Evolutionary conservation across 345 rosid genomes (phyloP).

Genomic region (Laguncularia racemosa): DNA sequence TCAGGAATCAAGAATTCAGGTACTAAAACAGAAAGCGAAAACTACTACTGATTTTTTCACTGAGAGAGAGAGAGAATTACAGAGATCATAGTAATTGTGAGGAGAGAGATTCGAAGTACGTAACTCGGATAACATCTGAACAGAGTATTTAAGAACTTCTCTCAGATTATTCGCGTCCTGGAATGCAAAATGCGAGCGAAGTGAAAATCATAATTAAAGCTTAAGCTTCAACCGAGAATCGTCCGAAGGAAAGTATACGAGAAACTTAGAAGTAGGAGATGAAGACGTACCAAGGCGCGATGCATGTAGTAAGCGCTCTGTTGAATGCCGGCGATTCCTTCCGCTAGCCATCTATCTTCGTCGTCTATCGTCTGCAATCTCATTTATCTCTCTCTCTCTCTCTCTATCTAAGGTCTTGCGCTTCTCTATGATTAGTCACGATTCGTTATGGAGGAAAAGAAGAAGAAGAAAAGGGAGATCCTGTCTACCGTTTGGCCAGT

Average conservation of each 20-base stretch:
- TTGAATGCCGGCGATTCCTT: constrained; percentile 85
- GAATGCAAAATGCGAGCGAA: constrained; percentile 7
- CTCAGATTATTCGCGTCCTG: constrained; percentile 83
- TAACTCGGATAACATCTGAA: constrained; percentile 86
- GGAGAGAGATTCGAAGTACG: constrained; percentile 91
- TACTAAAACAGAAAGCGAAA: constrained; percentile 5
- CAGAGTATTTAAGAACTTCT: constrained; percentile 84
- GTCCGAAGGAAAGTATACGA: background rate
- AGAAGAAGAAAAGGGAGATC: no score
- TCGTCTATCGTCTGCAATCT: constrained; percentile 31
- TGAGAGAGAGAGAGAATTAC: constrained; percentile 25
- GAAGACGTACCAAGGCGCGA: constrained; percentile 69
- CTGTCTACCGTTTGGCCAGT: no score
- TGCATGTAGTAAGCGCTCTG: constrained; percentile 89
- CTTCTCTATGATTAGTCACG: no score
- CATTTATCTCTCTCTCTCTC: background rate
- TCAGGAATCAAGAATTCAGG: background rate
- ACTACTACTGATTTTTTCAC: background rate
- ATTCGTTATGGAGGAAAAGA: no score
- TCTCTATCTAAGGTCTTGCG: no score
- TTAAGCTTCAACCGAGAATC: background rate
- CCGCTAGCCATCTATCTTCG: constrained; percentile 96
- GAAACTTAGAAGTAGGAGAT: background rate
- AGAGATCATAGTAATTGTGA: constrained; percentile 84
- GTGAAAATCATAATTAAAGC: background rate